Percentiles rank a stretch among this genome's conserved stretches.
Evolutionary conservation across 306 rosid species (phyloP).

Genomic region (Quercus agrifolia): DNA sequence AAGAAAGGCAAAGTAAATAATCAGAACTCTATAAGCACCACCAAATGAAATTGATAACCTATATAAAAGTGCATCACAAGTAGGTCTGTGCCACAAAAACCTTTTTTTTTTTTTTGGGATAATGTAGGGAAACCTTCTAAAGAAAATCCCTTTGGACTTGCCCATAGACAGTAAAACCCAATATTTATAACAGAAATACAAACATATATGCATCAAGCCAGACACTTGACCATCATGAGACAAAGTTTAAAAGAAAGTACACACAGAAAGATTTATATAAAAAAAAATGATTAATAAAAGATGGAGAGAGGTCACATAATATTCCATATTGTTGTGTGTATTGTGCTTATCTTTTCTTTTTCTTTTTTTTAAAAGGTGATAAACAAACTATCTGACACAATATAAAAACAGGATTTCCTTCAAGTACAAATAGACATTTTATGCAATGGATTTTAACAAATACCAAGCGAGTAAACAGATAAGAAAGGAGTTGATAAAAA

Average conservation of each 20-base stretch:
- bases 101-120: no score
- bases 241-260: not conserved
- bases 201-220: no score
- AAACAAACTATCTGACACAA: not conserved
- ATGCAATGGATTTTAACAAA: not conserved
- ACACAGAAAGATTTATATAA: not conserved
- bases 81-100: not conserved
- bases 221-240: no score
- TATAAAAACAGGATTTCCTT: not conserved
- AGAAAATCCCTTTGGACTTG: no score
- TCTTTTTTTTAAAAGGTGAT: not conserved
- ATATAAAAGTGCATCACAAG: not conserved
- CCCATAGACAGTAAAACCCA: no score
- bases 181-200: no score
- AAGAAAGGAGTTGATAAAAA: not conserved
- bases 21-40: not conserved
- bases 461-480: conserved; percentile 1
- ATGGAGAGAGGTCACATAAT: not conserved
- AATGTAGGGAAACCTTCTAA: no score
- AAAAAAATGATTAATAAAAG: not conserved
- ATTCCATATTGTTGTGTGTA: not conserved
- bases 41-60: conserved; percentile 7
- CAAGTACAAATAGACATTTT: not conserved
- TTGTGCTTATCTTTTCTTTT: not conserved
- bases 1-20: conserved; percentile 1